Base-by-base conservation (phyloP, 768 basidiomycete species). In the Tulasnella sp. region DNA sequence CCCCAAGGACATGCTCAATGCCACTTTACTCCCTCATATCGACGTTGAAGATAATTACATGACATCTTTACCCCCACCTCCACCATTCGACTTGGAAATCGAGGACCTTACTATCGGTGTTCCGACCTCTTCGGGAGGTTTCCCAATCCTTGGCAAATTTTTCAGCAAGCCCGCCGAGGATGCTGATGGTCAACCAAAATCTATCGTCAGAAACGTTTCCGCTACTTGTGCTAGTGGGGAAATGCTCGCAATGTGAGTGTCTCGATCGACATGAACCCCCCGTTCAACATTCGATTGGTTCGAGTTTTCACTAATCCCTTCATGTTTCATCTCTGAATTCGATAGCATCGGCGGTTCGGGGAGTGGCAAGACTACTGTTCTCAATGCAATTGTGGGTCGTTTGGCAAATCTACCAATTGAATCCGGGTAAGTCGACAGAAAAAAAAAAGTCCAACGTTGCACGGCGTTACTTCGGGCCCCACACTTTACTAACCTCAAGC, bases 201-300 rank as follows among this genome's bases (percentile, higher is more conserved):
- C 80, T 76, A 83, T 85, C 52, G 77, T 85, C 19, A 77, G 82
- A 6, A 77, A 80, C 2, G 83, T 83, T 9, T 79, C 76, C 31
- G 80, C 81, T 14, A 78, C 78, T 36, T 83, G 84, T 72, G 69
- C 79, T 22, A 78, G 81, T 31, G 84, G 84, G 12, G 83, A 85
- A 76, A 80, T 85, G n/a, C 76, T 85, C 11, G 84, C 84, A 5
- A 83, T 84, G 84, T 83, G 75, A 77, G 83, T 79, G 25, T n/a
- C 38, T 3, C 45, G 22, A 77, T 45, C n/a, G n/a, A n/a, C n/a
- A n/a, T n/a, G n/a, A n/a, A n/a, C 67, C 25, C 2, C 0, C 37
- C n/a, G n/a, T 17, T 73, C 19, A 34, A 1, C 25, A 22, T 39
- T 58, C 25, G 11, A 17, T 37, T 19, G 42, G 15, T 19, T 29